Conservation (phyloP, 306 rosid species). For the Arachis stenosperma region DNA sequence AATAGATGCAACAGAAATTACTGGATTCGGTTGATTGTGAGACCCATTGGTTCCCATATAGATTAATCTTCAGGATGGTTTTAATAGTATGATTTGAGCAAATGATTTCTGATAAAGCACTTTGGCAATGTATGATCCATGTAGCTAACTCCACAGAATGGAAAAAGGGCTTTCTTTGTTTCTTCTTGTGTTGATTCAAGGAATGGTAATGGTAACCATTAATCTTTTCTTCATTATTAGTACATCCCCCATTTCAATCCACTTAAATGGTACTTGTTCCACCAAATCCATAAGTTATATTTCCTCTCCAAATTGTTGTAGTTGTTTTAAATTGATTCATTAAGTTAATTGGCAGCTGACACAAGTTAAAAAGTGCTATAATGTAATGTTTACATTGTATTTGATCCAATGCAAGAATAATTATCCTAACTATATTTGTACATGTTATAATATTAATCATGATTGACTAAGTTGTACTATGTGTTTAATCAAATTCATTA, state of each 20-base stretch:
- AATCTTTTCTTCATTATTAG: not conserved
- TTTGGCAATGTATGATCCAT: too few species aligned
- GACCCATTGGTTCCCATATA: constrained; percentile 12
- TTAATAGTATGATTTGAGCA: not conserved
- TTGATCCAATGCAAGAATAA: not conserved
- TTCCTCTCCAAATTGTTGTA: constrained; percentile 21
- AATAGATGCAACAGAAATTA: constrained; percentile 21
- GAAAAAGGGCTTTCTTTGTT: too few species aligned
- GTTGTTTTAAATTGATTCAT: constrained; percentile 20
- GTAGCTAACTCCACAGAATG: too few species aligned
- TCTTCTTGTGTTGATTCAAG: too few species aligned
- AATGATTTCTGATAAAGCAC: not conserved
- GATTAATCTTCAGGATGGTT: constrained; percentile 6
- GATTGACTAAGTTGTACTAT: too few species aligned
- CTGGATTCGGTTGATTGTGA: constrained; percentile 13
- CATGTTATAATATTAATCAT: too few species aligned
- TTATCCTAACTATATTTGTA: not conserved
- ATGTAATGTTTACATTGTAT: not conserved
- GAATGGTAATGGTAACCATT: too few species aligned
- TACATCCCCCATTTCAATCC: not conserved
- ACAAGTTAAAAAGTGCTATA: not conserved
- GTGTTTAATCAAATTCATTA: not conserved
- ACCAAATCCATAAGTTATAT: constrained; percentile 16
- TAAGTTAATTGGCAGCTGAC: not conserved
- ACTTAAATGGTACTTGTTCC: not conserved